A percentile compares a stretch with the other conserved stretches of the same genome.
phyloP scores from a whole-genome alignment of 2,329 filamentous ascomycete genomes.

The Fusarium beomiforme region DNA sequence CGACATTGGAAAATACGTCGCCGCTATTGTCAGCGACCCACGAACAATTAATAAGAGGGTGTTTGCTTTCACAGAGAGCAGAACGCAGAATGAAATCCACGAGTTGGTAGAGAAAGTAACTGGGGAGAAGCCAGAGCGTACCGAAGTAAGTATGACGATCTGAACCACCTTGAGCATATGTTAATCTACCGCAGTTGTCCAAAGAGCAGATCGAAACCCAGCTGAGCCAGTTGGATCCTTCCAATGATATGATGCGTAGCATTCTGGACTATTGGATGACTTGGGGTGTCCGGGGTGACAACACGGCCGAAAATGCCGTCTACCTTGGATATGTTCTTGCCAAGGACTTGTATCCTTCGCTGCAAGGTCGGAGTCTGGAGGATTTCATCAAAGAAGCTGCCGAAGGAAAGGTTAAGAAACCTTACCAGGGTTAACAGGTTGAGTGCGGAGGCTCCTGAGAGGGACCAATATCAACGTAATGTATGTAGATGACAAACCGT shows the following conservation, averaged over 20 bases:
- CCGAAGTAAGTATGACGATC: neutral
- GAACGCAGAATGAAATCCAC: slow-evolving; percentile 3
- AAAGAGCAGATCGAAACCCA: neutral
- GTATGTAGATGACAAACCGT: neutral
- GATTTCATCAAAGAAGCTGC: neutral
- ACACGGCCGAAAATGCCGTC: neutral
- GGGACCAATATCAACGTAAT: neutral
- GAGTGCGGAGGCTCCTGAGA: too few relatives aligned
- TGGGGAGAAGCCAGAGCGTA: slow-evolving; percentile 9
- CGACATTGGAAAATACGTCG: slow-evolving; percentile 8
- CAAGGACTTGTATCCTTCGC: slow-evolving; percentile 4
- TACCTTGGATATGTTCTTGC: slow-evolving; percentile 12
- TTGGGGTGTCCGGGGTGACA: slow-evolving; percentile 15
- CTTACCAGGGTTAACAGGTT: neutral
- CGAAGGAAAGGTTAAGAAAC: neutral
- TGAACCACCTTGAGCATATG: rapidly evolving
- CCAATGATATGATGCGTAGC: neutral
- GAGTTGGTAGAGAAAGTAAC: neutral
- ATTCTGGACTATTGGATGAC: slow-evolving; percentile 11
- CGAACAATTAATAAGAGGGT: slow-evolving; percentile 9
- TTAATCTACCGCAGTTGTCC: neutral
- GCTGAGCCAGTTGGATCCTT: neutral
- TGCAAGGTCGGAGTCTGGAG: neutral
- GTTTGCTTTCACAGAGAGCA: neutral
- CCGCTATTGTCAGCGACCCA: neutral